phyloP scores from a whole-genome alignment of 2,329 filamentous ascomycete genomes.

The Chrysosporium queenslandicum region DNA sequence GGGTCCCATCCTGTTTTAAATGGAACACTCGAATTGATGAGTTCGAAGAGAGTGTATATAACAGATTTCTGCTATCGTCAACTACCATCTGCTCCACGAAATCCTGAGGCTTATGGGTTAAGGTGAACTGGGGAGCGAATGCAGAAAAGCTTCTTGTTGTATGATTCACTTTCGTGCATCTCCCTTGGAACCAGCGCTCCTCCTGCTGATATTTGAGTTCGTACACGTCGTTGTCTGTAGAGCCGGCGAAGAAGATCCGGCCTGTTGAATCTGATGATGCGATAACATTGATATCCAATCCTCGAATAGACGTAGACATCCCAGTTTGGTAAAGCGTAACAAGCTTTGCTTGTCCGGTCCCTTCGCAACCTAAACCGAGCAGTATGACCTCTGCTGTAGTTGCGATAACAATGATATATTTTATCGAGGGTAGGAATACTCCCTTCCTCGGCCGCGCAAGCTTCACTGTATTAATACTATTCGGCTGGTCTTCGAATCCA shows the following conservation, averaged over 20 bases:
- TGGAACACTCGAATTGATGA: slow-evolving; percentile 90
- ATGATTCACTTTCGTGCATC: slow-evolving; percentile 82
- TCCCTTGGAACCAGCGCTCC: slow-evolving; percentile 89
- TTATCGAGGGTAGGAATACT: slow-evolving; percentile 80
- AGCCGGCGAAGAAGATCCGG: slow-evolving; percentile 85
- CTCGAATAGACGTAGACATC: slow-evolving; percentile 68
- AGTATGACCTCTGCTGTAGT: slow-evolving; percentile 77
- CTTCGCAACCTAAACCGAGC: slow-evolving; percentile 65
- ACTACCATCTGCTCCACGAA: slow-evolving; percentile 69
- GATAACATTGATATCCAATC: slow-evolving; percentile 67
- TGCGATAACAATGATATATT: slow-evolving; percentile 77
- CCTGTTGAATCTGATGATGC: slow-evolving; percentile 67
- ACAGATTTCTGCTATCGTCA: slow-evolving; percentile 75
- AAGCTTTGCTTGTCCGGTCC: slow-evolving; percentile 56
- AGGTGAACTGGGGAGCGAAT: slow-evolving; percentile 35
- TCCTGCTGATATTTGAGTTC: slow-evolving; percentile 95
- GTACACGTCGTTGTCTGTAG: slow-evolving; percentile 73
- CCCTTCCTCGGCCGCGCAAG: slow-evolving; percentile 73
- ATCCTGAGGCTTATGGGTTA: slow-evolving; percentile 45
- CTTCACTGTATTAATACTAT: slow-evolving; percentile 84
- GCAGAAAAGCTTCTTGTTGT: slow-evolving; percentile 63
- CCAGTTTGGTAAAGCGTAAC: slow-evolving; percentile 80
- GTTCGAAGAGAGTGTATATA: slow-evolving; percentile 81
- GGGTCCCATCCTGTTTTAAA: slow-evolving; percentile 53
- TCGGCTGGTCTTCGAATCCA: slow-evolving; percentile 78